Base-by-base conservation (phyloP, 495 filamentous ascomycete genomes). In the Hypomontagnella submonticulosa region DNA sequence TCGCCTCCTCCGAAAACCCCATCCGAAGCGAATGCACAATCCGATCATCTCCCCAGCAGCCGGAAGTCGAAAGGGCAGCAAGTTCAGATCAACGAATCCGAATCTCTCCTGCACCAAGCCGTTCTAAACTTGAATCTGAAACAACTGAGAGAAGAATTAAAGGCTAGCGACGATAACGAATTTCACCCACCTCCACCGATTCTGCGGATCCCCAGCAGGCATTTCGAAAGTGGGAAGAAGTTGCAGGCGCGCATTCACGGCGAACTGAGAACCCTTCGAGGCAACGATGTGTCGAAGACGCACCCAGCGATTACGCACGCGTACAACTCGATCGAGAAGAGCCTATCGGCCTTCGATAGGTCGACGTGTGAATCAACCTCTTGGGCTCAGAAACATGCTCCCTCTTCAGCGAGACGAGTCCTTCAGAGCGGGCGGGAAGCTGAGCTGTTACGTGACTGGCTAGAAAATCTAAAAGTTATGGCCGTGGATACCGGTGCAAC, bases 311-410 rank as follows among this genome's bases (percentile, higher is more conserved):
- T 94, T n/a, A 51, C 73, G 0, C 84, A 81, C 9, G 77, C 92
- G 2, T 90, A 88, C 56, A 68, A 81, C 1, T 81, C 79, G 4
- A 82, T 98, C 16, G 71, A 76, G 13, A 79, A 75, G 2, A 81
- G 84, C 0, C 79, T 92, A 12, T 92, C 88, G 0, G 87, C 95
- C 12, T 97, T 95, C 70, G 96, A 99, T 75, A 85, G 73, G 63
- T 88, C 85, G 13, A 79, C 85, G 38, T 96, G 88, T 66, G 95
- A 98, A 67, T 81, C 78, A 0, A 78, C 81, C 20, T 76, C 87
- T 38, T 99, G 96, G 96, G 68, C 78, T 1, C 88, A 93, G 27
- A 99, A 99, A 66, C 97, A 97, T 79, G 87, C 92, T 0, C 96
- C 96, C 0, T 77, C 70, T 27, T 79, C 72, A 19, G 87, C 92